Evolutionary conservation across 495 filamentous ascomycete genomes (phyloP).

Genomic region (Astrocystis sublimbata): DNA sequence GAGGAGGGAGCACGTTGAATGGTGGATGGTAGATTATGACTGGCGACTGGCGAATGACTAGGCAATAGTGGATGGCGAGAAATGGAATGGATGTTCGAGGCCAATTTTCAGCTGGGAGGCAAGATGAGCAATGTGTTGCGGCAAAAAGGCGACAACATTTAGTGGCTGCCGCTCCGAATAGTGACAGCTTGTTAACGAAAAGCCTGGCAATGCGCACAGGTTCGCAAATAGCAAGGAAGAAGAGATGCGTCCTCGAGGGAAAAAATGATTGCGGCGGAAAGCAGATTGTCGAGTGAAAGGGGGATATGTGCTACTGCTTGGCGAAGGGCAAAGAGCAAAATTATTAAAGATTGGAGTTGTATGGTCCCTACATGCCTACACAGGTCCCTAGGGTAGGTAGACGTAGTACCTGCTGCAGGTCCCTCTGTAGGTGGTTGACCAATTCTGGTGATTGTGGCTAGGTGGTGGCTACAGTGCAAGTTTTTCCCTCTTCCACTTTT

Average conservation of each 20-base stretch:
- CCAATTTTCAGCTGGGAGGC: too few relatives aligned
- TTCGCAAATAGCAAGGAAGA: neutral
- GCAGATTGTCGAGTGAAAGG: conserved; percentile 2
- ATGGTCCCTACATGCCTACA: too few relatives aligned
- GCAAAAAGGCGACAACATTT: too few relatives aligned
- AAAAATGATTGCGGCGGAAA: conserved; percentile 2
- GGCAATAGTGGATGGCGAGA: neutral
- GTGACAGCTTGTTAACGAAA: neutral
- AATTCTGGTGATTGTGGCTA: neutral
- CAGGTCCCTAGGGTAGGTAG: too few relatives aligned
- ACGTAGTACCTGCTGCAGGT: too few relatives aligned
- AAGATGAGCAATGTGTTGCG: neutral
- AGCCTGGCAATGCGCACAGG: neutral
- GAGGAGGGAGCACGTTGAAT: too few relatives aligned
- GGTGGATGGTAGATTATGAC: neutral
- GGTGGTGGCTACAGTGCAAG: neutral
- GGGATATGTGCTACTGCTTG: neutral
- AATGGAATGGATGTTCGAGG: neutral
- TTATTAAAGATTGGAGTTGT: conserved; percentile 9
- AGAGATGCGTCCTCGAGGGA: neutral
- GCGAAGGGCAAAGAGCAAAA: neutral
- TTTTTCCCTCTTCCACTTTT: neutral
- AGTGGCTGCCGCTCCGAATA: neutral
- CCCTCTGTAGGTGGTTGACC: too few relatives aligned
- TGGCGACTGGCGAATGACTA: neutral